Evolutionary conservation across 306 rosid species (phyloP), one percentile per base, ranked within the genome.

Genomic region (Calophaca sinica): DNA sequence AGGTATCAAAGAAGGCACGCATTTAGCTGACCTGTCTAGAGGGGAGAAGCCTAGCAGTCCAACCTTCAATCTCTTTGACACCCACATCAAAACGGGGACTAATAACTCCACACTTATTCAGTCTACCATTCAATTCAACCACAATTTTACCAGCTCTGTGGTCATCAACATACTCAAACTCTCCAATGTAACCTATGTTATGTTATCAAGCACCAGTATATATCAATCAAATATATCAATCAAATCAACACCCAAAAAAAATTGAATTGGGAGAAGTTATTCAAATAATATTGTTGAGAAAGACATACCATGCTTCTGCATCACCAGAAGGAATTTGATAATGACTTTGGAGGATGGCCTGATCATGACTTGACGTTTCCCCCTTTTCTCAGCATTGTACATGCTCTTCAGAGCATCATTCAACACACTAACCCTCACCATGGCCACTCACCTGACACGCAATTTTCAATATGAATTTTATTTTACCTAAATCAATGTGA

Each of bases 361-460:
- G 3, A 50, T 50, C 54, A 50, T 50, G 54, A 50, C 54, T 50
- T 50, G 54, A 6, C 54, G 54, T 20, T 50, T 50, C 7, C 54
- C 54, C 12, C 54, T 50, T 13, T 50, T 50, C 54, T 50, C 54
- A 50, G 54, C 54, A 50, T 50, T 50, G 54, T 50, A 50, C 54
- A 50, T 50, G 54, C 54, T 50, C 7, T 50, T 50, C 2, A 50
- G 54, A 50, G 54, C 54, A 50, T 50, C 54, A 1, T 50, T 50
- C 54, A 50, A 14, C 20, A 50, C 54, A 50, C 54, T 50, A n/a
- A 50, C 54, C 12, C 54, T 50, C 20, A 50, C 54, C 54, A 50
- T 50, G 26, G 26, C 7, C 7, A 10, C 36, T 33, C 36, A 33
- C 36, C 49, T 44, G 49, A 44, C 2, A 44, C 49, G 8, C 49